Evolutionary conservation across 306 rosid genomes (phyloP), one percentile per base, ranked within the genome.

Genomic region (Dryas drummondii): DNA sequence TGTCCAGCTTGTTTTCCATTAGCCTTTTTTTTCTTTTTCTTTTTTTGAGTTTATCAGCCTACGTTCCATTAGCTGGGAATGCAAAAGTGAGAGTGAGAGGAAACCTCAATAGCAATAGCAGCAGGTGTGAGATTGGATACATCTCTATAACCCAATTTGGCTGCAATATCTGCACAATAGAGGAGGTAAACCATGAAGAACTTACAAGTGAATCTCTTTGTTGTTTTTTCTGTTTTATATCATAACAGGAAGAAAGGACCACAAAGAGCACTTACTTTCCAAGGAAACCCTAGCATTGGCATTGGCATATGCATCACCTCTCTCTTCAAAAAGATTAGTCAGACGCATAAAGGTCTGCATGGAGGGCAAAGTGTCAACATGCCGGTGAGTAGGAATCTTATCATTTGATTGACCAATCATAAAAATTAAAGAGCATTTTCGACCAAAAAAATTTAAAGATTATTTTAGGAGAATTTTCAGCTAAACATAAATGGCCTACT

Each of bases 31-130:
- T 42, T 15, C 4, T 6, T 5, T 4, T 15, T 59, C 46, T 6
- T 10, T 22, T 5, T n/a, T 40, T 37, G 1, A 44, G 40, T 13
- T 11, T 32, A 11, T 17, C 37, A 7, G n/a, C 15, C 13, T 1
- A 27, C 27, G n/a, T 55, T 46, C 14, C 37, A 54, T 8, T 46
- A 41, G 71, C 67, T 16, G 49, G 37, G 50, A 65, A 17, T 56
- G 78, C 62, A 74, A 69, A 75, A 55, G 56, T 19, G 67, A 58
- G 76, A 71, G 59, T 59, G 78, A 72, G 50, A 72, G 73, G 48
- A 52, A 32, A 92, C 99, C 99, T 92, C 99, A 72, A 92, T 75
- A 65, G 97, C 98, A 66, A 96, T 90, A 65, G 77, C 88, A 26
- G 81, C 71, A 50, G 99, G 99, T 1, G 99, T 84, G 80, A 96